phyloP scores from a whole-genome alignment of 768 basidiomycete species.

The Pleurotus sapidus region DNA sequence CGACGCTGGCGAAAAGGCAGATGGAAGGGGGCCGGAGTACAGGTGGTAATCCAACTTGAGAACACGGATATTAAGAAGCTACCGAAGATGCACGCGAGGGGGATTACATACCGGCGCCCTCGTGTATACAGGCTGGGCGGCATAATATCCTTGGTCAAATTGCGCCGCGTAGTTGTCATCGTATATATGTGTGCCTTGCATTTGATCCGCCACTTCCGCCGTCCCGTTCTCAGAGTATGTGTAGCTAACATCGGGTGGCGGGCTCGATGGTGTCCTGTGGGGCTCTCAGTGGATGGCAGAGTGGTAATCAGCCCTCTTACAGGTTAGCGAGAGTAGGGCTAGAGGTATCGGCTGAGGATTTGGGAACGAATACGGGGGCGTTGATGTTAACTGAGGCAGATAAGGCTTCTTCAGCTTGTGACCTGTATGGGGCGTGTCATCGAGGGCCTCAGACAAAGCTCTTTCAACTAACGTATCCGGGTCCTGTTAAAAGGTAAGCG shows the following conservation, averaged over 20 bases:
- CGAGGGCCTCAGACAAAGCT: neutral
- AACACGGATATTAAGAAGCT: neutral
- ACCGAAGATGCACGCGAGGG: too few species aligned
- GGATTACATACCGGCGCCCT: slow-evolving; percentile 61
- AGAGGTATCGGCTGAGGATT: slow-evolving; percentile 32
- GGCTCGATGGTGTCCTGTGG: slow-evolving; percentile 16
- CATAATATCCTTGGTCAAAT: slow-evolving; percentile 29
- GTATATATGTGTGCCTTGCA: slow-evolving; percentile 24
- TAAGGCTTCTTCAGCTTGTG: slow-evolving; percentile 11
- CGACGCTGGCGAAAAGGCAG: slow-evolving; percentile 44
- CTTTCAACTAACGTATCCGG: slow-evolving; percentile 25
- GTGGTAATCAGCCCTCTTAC: slow-evolving; percentile 17
- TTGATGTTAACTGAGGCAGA: slow-evolving; percentile 59
- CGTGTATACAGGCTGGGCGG: slow-evolving; percentile 43
- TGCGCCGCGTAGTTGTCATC: slow-evolving; percentile 11
- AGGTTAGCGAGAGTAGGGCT: slow-evolving; percentile 22
- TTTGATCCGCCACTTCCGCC: slow-evolving; percentile 27
- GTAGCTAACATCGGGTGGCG: slow-evolving; percentile 20
- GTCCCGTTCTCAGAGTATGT: slow-evolving; percentile 8
- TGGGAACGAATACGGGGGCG: slow-evolving; percentile 84
- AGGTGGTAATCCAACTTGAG: slow-evolving; percentile 87
- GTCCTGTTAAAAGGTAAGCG: too few species aligned
- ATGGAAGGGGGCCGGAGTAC: slow-evolving; percentile 72
- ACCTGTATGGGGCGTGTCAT: slow-evolving; percentile 20
- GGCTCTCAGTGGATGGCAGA: neutral